phyloP scores from a whole-genome alignment of 2,329 filamentous ascomycete genomes.

The Rhynchosporium secalis region DNA sequence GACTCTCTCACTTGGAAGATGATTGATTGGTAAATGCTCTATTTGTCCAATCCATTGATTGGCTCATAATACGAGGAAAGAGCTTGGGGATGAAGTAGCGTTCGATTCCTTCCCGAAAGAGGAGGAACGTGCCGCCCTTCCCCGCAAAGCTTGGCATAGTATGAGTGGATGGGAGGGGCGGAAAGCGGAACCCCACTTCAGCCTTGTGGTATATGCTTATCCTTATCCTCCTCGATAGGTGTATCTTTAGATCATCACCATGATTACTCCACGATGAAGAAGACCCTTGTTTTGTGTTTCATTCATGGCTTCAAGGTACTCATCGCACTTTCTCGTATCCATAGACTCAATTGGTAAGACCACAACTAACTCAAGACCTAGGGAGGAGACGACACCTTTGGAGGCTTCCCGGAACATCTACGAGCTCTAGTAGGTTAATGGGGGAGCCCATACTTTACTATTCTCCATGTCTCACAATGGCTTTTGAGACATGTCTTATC shows the following conservation, averaged over 20 bases:
- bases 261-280: slow-evolving; percentile 58
- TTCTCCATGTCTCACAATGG: no score
- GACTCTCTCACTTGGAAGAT: no score
- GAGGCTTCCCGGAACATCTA: slow-evolving; percentile 72
- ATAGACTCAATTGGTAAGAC: not conserved
- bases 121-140: not conserved
- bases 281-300: slow-evolving; percentile 78
- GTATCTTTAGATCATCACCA: slow-evolving; percentile 7
- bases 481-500: no score
- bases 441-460: no score
- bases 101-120: not conserved
- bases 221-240: no score
- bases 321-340: not conserved
- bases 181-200: not conserved
- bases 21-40: not conserved
- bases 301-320: slow-evolving; percentile 83
- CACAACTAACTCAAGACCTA: slow-evolving; percentile 36
- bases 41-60: no score
- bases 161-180: no score
- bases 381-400: slow-evolving; percentile 79
- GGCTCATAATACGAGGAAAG: not conserved
- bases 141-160: not conserved
- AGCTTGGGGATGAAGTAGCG: not conserved
- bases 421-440: slow-evolving; percentile 47
- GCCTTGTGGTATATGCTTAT: not conserved